phyloP scores from a whole-genome alignment of 1,284 basidiomycete species.

The Ganoderma lingzhi region DNA sequence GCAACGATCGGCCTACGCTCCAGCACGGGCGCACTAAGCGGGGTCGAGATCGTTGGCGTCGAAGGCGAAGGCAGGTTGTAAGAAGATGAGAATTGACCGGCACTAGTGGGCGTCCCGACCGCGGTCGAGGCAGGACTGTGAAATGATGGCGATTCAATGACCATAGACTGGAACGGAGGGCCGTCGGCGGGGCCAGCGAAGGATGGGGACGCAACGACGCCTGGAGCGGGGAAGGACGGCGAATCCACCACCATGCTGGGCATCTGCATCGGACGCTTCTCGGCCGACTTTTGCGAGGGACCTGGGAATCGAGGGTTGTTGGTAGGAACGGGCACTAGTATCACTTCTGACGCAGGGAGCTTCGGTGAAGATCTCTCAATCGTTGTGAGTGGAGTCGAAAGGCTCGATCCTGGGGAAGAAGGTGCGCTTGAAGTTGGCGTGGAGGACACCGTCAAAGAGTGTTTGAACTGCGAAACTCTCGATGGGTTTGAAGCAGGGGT shows the following conservation, averaged over 20 bases:
- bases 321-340: conserved; percentile 31
- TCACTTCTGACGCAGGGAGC: conserved; percentile 32
- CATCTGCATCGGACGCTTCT: conserved; percentile 22
- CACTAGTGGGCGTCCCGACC: conserved; percentile 27
- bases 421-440: conserved; percentile 15
- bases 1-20: conserved; percentile 51
- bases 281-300: not conserved
- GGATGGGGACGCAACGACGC: conserved; percentile 19
- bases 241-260: conserved; percentile 31
- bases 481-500: conserved; percentile 41
- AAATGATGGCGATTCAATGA: conserved; percentile 47
- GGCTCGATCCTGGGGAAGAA: conserved; percentile 27
- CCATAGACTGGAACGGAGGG: conserved; percentile 21
- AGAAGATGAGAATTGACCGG: conserved; percentile 24
- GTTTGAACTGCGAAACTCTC: conserved; percentile 53
- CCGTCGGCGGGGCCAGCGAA: conserved; percentile 1
- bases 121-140: conserved; percentile 28
- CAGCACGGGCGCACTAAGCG: conserved; percentile 31
- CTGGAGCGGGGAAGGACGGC: conserved; percentile 32
- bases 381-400: conserved; percentile 39
- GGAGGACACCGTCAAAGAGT: conserved; percentile 31
- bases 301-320: conserved; percentile 22
- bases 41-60: conserved; percentile 25
- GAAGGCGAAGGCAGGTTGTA: conserved; percentile 27
- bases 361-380: conserved; percentile 44